Conservation (phyloP, 2,329 filamentous ascomycete species). For the Verticillium dahliae region DNA sequence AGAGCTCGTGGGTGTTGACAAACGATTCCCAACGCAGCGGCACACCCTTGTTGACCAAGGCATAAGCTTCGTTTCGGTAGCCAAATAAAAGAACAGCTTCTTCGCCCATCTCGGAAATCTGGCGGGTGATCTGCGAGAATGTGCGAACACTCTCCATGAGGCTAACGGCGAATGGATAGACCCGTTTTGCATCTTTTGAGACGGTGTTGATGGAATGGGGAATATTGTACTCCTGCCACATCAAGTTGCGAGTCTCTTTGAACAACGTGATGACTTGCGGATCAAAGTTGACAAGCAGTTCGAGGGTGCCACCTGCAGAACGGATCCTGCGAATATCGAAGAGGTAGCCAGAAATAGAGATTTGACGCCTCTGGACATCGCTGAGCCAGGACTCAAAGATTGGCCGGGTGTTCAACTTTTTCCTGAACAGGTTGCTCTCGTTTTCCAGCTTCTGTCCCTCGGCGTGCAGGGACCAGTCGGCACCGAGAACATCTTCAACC, state of each 20-base stretch:
- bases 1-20: conserved; percentile 91
- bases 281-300: conserved; percentile 93
- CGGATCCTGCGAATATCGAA: conserved; percentile 86
- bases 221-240: conserved; percentile 91
- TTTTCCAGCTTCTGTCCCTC: conserved; percentile 91
- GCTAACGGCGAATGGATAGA: conserved; percentile 96
- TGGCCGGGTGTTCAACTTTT: conserved; percentile 88
- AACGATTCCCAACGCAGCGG: conserved; percentile 96
- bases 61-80: conserved; percentile 85
- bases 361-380: conserved; percentile 80
- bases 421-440: conserved; percentile 88
- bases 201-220: conserved; percentile 93
- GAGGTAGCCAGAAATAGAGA: conserved; percentile 85
- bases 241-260: conserved; percentile 94
- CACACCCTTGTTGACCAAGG: conserved; percentile 77
- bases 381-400: conserved; percentile 95
- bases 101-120: conserved; percentile 78
- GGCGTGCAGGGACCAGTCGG: conserved; percentile 88
- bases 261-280: conserved; percentile 95
- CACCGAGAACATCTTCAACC: conserved; percentile 94
- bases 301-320: conserved; percentile 81
- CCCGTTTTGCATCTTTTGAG: conserved; percentile 96
- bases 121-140: conserved; percentile 78
- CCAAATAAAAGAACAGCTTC: conserved; percentile 84
- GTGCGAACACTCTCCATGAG: conserved; percentile 98